Evolutionary conservation across 306 rosid species (phyloP), one percentile per base, ranked within the genome.

Genomic region (Lablab purpureus): DNA sequence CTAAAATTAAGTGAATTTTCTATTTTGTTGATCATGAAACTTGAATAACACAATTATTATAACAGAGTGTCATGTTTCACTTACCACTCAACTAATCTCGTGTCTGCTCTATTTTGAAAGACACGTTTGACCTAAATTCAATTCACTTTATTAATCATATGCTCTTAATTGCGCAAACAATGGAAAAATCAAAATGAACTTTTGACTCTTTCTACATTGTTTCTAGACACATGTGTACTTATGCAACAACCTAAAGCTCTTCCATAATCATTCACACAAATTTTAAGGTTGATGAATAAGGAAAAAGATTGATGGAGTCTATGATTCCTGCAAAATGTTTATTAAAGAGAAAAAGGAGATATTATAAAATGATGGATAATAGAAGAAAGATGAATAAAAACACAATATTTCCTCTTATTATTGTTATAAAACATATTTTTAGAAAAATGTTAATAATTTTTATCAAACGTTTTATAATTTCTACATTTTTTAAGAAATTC

Each of bases 91-190:
- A 47, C 56, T 62, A 46, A 21, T 56, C 32, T 47, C 14, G 6
- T 40, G 9, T 65, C 40, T 52, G 65, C 71, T 63, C 52, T 60
- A n/a, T 21, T 81, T 52, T 54, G 72, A 73, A 56, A 64, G 51
- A 18, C 9, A 8, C 59, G 18, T 18, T 34, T 2, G 3, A 83
- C 77, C 76, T 43, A 4, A 22, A 41, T 36, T 73, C 86, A 22
- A 41, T 36, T 73, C 86, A 68, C 50, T 81, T 67, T 25, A 27
- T 23, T 34, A 55, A 66, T 74, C 75, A 55, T 25, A 73, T 10
- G 32, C 59, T 67, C 40, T 54, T 51, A 37, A 45, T 58, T 27
- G 30, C 37, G 10, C 65, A 34, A 54, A 56, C 45, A 67, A 19
- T 52, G 18, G 5, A 13, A 13, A 27, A 36, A 21, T 22, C 32